These are phyloP conservation scores for Metahyphopichia silvanorum DNA, from an alignment of 805 yeast species.

Conservation along the genomic window DNA sequence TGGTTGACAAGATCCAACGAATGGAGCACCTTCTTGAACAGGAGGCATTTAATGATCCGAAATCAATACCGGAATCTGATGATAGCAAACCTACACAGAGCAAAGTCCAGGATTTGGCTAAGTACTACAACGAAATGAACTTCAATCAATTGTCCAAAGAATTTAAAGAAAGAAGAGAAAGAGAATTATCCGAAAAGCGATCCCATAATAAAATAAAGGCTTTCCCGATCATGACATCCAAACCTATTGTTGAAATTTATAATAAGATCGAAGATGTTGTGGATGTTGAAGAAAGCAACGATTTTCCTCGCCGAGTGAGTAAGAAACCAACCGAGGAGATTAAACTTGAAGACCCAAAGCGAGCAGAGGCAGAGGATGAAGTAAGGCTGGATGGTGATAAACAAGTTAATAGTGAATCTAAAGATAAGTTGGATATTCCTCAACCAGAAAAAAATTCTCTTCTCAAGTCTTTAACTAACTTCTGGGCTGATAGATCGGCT, in stretches of 20 bases:
- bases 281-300: slow-evolving; percentile 34
- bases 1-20: slow-evolving; percentile 21
- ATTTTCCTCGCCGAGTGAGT: neutral
- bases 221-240: slow-evolving; percentile 65
- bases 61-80: neutral
- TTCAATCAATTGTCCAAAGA: slow-evolving; percentile 79
- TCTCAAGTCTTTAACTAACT: slow-evolving; percentile 78
- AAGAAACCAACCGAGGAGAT: neutral
- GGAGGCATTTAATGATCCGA: slow-evolving; percentile 5
- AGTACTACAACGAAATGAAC: slow-evolving; percentile 68
- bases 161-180: slow-evolving; percentile 82
- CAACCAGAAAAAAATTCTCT: slow-evolving; percentile 69
- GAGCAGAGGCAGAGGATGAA: slow-evolving; percentile 2
- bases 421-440: slow-evolving; percentile 25
- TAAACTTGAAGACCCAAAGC: slow-evolving; percentile 1
- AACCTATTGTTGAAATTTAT: slow-evolving; percentile 88
- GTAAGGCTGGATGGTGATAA: slow-evolving; percentile 1
- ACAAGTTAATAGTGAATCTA: slow-evolving; percentile 3
- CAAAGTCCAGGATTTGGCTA: slow-evolving; percentile 62
- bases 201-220: slow-evolving; percentile 60
- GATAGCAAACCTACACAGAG: slow-evolving; percentile 5
- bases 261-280: slow-evolving; percentile 88
- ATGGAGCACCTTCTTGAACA: slow-evolving; percentile 24
- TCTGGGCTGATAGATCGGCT: slow-evolving; percentile 98
- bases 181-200: slow-evolving; percentile 57